These are phyloP conservation scores for Pelargonium fulgidum DNA, from an alignment of 441 rosid genomes.

Conservation along the genomic window DNA sequence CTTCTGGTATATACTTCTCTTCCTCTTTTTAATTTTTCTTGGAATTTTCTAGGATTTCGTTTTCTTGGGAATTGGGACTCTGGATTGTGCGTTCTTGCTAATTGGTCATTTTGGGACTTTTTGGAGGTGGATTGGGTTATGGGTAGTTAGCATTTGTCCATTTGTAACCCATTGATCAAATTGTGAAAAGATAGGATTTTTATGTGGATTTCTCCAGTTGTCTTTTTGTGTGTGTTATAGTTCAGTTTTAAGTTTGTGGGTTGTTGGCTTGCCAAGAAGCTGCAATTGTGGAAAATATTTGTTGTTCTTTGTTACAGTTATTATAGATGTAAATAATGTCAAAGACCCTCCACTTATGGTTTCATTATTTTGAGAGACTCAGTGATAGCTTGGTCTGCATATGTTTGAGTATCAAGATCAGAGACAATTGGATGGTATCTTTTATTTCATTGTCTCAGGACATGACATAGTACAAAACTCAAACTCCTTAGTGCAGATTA, in stretches of 20 bases:
- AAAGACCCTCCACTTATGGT: no score
- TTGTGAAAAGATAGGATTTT: background rate
- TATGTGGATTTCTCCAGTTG: conserved; percentile 5
- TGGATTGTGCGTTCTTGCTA: background rate
- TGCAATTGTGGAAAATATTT: background rate
- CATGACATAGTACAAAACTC: no score
- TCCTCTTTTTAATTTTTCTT: background rate
- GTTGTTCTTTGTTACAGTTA: background rate
- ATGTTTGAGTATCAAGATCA: no score
- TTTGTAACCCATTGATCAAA: background rate
- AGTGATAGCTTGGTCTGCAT: no score
- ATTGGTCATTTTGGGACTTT: conserved; percentile 8
- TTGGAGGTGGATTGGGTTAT: background rate
- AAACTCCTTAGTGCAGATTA: no score
- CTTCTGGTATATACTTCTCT: conserved; percentile 35
- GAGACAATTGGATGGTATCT: no score
- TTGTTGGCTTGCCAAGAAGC: background rate
- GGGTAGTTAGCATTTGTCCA: background rate
- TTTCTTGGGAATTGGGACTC: background rate
- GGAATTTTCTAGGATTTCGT: conserved; percentile 1
- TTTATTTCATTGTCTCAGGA: no score
- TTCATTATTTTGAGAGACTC: no score
- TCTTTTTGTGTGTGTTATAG: background rate
- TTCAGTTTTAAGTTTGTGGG: background rate
- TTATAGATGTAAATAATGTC: no score